Evolutionary conservation across 768 basidiomycete genomes (phyloP).

Genomic region (Suillus alpinus): DNA sequence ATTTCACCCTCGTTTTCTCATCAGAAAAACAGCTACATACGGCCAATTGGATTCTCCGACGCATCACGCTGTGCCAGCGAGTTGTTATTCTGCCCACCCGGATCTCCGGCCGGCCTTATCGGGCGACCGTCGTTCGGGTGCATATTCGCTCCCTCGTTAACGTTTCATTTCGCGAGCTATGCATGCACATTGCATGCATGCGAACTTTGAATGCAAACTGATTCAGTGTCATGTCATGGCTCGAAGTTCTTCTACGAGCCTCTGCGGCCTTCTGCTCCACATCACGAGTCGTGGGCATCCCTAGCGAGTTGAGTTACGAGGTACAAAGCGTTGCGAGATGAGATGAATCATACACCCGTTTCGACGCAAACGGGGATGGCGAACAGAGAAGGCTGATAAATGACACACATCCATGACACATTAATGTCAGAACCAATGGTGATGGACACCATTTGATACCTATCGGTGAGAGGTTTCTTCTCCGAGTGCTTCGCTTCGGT

Average conservation of each 20-base stretch:
- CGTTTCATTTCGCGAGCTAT: neutral
- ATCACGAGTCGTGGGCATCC: neutral
- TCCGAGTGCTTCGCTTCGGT: neutral
- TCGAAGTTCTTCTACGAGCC: neutral
- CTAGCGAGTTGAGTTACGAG: neutral
- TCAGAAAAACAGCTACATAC: neutral
- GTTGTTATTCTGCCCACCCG: neutral
- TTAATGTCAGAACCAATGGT: neutral
- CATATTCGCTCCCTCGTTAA: neutral
- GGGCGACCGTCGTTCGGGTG: neutral
- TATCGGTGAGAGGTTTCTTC: neutral
- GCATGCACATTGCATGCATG: too few species aligned
- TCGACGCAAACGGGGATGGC: neutral
- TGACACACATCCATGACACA: neutral
- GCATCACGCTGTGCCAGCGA: neutral
- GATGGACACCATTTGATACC: neutral
- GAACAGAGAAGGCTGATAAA: conserved; percentile 1
- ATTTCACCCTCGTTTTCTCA: neutral
- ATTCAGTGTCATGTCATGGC: too few species aligned
- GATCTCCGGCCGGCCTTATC: neutral
- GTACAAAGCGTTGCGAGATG: neutral
- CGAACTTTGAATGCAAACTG: neutral
- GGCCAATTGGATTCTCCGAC: neutral
- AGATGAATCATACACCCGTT: neutral
- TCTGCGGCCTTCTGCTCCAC: neutral